A percentile compares a stretch with the other conserved stretches of the same genome.
These are phyloP conservation scores for Magnaporthiopsis incrustans DNA, from an alignment of 2,329 filamentous ascomycete genomes.

Conservation along the genomic window DNA sequence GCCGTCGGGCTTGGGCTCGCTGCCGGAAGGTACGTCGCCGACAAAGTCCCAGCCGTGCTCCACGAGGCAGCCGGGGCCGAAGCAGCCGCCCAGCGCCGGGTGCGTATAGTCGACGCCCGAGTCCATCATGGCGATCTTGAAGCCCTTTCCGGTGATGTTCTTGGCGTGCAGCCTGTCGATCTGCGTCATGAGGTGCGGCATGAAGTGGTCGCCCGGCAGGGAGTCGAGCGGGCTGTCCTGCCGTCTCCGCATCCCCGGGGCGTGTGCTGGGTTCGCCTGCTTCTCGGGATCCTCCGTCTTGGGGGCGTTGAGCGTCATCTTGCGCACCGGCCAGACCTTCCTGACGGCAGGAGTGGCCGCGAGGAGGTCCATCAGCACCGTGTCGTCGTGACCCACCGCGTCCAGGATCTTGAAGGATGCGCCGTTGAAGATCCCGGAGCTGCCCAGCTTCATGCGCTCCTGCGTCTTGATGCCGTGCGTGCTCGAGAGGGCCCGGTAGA, in stretches of 20 bases:
- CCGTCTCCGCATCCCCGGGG: neutral
- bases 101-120: conserved; percentile 12
- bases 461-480: neutral
- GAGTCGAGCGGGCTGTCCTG: neutral
- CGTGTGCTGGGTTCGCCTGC: no score
- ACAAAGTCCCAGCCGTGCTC: conserved; percentile 17
- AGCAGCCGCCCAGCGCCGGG: conserved; percentile 20
- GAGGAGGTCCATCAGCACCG: neutral
- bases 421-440: conserved; percentile 4
- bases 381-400: neutral
- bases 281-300: neutral
- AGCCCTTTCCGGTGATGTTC: conserved; percentile 13
- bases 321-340: conserved; percentile 2
- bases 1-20: conserved; percentile 9
- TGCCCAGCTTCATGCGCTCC: conserved; percentile 1
- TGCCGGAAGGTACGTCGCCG: conserved; percentile 10
- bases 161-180: conserved; percentile 12
- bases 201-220: conserved; percentile 3
- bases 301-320: neutral
- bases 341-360: conserved; percentile 1
- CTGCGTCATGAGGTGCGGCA: conserved; percentile 12
- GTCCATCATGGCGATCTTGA: conserved; percentile 12
- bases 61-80: conserved; percentile 16
- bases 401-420: conserved; percentile 4
- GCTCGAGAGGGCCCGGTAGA: conserved; percentile 2